Base-by-base conservation (phyloP, 2,329 filamentous ascomycete species). In the Alternaria angustiovoidea region DNA sequence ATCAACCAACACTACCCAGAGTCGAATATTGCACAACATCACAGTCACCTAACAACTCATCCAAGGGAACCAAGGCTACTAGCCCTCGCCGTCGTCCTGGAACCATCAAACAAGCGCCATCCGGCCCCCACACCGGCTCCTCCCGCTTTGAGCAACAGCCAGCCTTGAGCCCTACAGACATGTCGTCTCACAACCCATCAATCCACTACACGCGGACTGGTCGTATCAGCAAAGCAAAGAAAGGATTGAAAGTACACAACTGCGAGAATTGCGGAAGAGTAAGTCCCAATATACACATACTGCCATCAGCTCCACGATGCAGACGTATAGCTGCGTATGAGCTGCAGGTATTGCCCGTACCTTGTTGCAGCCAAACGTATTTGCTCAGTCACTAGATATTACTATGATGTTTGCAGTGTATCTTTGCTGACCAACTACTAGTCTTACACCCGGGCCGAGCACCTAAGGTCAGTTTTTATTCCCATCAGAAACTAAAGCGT, bases 391-490 rank as follows among this genome's bases (percentile, higher is more conserved):
- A 32, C 44, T 36, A 46, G 16, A 18, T 28, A 43, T 44, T 12
- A 32, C 12, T 28, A 53, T 26, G 11, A 42, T 16, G 7, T 32
- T n/a, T 20, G 14, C 32, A 46, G 20, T 12, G 42, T 5, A n/a
- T n/a, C 20, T 22, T 43, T 39, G 51, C 74, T 78, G 52, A 76
- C 66, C 18, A 18, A n/a, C 34, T 11, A n/a, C 16, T 26, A 83
- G 81, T 79, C 78, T 12, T 83, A 83, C 66, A 83, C 81, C 12
- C 76, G 81, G 38, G 81, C 80, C 22, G 81, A 83, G 64, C 81
- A 83, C 59, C 64, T 83, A 36, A 79, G 80, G 80, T 81, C 66
- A 46, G 67, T 22, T 24, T 7, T 18, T 7, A n/a, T 16, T 14
- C 41, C 11, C 16, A 7, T 28, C 41, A 12, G 7, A 28, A 32